Evolutionary conservation across 2,329 filamentous ascomycete species (phyloP).

Genomic region (Didymella exigua): DNA sequence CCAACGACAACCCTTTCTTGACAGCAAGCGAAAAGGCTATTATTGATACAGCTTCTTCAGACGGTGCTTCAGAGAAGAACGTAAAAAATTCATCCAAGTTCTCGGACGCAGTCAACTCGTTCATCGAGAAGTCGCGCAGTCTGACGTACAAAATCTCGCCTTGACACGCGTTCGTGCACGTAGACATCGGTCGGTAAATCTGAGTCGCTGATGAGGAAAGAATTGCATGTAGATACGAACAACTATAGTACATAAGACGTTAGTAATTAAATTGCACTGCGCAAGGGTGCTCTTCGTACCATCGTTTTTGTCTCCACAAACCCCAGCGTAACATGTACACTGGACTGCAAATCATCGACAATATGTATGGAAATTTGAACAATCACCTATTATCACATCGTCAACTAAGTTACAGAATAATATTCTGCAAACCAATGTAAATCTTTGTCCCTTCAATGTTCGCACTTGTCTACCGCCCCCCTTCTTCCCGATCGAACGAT

Average conservation of each 20-base stretch:
- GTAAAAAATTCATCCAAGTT: not conserved
- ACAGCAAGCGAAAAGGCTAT: constrained; percentile 13
- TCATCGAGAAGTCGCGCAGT: constrained; percentile 9
- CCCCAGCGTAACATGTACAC: not conserved
- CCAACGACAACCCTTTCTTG: constrained; percentile 12
- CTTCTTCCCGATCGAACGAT: not conserved
- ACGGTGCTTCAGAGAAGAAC: not conserved
- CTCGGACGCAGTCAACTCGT: constrained; percentile 10
- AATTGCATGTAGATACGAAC: not conserved
- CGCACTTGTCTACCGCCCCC: not conserved
- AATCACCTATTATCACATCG: too few species aligned
- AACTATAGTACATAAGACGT: not conserved
- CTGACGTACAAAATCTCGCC: constrained; percentile 20
- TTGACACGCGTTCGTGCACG: not conserved
- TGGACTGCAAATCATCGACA: not conserved
- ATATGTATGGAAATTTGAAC: too few species aligned
- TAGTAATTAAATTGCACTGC: not conserved
- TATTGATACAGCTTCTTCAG: not conserved
- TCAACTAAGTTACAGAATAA: too few species aligned
- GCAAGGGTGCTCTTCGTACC: not conserved
- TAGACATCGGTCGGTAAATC: not conserved
- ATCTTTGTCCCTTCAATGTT: not conserved
- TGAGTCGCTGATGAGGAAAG: not conserved
- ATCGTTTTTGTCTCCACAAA: not conserved
- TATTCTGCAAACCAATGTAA: not conserved